phyloP scores from a whole-genome alignment of 306 rosid genomes.

The Cucurbita argyrosperma region DNA sequence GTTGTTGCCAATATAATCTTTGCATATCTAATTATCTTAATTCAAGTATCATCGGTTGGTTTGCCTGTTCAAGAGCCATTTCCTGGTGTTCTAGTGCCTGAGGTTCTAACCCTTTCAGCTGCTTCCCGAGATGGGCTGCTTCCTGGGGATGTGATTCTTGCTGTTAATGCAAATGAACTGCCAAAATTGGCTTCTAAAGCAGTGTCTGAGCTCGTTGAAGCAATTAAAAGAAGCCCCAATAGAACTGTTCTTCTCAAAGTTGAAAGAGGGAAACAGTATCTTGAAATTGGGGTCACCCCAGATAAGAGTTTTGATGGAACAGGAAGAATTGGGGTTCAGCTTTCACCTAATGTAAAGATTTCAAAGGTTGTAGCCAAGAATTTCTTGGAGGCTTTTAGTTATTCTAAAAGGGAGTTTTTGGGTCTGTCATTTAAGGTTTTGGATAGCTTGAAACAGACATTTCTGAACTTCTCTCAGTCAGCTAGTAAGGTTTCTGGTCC shows the following conservation, averaged over 20 bases:
- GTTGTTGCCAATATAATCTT: constrained; percentile 82
- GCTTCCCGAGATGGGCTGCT: constrained; percentile 83
- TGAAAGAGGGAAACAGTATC: constrained; percentile 46
- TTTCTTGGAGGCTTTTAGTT: constrained; percentile 37
- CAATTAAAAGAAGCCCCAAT: constrained; percentile 57
- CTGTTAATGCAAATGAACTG: constrained; percentile 56
- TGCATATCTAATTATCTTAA: constrained; percentile 65
- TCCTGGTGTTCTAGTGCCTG: constrained; percentile 89
- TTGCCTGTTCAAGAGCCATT: constrained; percentile 80
- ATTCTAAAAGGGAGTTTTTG: constrained; percentile 59
- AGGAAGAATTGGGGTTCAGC: constrained; percentile 90
- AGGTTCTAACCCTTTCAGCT: constrained; percentile 69
- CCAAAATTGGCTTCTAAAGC: constrained; percentile 56
- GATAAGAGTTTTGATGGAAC: constrained; percentile 85
- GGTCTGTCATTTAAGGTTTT: constrained; percentile 57
- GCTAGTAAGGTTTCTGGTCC: constrained; percentile 94
- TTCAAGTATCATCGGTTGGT: constrained; percentile 79
- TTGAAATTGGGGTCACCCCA: constrained; percentile 62
- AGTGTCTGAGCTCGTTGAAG: constrained; percentile 57
- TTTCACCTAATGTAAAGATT: constrained; percentile 70
- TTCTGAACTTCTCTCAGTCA: constrained; percentile 68
- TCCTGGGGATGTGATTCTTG: constrained; percentile 72
- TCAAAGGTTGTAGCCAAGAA: constrained; percentile 41
- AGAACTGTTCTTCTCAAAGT: constrained; percentile 59
- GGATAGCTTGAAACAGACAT: constrained; percentile 68